Conservation (phyloP, 495 filamentous ascomycete genomes). For the Penicillium longicatenatum region DNA sequence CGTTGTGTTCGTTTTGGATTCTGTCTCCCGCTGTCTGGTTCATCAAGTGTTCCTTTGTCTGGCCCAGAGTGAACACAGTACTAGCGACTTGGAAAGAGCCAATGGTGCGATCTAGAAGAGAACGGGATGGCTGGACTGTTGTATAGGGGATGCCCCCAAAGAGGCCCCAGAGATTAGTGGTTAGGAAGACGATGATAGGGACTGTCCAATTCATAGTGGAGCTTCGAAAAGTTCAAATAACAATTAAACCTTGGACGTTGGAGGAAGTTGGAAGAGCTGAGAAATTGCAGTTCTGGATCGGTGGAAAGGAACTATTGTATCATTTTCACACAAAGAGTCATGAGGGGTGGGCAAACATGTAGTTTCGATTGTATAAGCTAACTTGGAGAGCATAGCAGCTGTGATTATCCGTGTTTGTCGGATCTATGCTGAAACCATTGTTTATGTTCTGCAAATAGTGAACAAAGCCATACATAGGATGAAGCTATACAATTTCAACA, state of each 20-base stretch:
- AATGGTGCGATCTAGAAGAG: conserved; percentile 17
- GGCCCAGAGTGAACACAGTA: conserved; percentile 13
- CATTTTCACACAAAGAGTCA: not conserved
- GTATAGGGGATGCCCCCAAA: conserved; percentile 19
- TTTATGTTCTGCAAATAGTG: not conserved
- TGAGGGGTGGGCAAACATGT: not conserved
- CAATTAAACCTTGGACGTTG: not conserved
- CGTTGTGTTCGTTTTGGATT: not conserved
- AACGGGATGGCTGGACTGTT: conserved; percentile 9
- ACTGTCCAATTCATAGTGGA: conserved; percentile 11
- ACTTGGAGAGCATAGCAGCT: not conserved
- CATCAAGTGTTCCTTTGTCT: conserved; percentile 2
- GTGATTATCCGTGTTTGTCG: not conserved
- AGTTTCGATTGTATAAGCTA: not conserved
- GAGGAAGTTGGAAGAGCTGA: not conserved
- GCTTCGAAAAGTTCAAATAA: not conserved
- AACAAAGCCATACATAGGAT: not conserved
- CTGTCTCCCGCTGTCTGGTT: not conserved
- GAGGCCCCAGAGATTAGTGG: conserved; percentile 20
- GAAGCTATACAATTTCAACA: too few relatives aligned
- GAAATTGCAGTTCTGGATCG: not conserved
- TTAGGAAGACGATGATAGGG: conserved; percentile 13
- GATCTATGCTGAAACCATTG: not conserved
- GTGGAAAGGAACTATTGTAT: not conserved
- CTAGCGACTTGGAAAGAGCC: conserved; percentile 18